These are phyloP conservation scores for Ustilago shanxiensis DNA, from an alignment of 1,284 basidiomycete genomes.

Conservation along the genomic window DNA sequence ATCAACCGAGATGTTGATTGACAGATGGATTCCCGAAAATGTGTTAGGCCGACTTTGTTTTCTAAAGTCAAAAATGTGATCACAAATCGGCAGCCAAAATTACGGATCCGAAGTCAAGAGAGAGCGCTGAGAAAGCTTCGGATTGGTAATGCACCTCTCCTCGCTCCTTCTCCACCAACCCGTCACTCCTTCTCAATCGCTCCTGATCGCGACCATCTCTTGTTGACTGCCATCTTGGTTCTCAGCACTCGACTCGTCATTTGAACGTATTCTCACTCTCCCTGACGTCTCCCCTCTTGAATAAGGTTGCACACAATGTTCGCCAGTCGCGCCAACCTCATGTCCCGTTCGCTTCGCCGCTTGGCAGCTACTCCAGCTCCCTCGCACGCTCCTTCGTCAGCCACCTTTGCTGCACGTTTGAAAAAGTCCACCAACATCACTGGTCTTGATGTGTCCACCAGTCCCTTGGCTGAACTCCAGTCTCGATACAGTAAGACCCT, in stretches of 20 bases:
- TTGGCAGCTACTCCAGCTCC: conserved; percentile 35
- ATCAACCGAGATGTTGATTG: background rate
- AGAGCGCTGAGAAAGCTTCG: conserved; percentile 1
- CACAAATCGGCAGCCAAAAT: background rate
- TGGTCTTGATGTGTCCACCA: conserved; percentile 76
- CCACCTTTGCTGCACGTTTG: conserved; percentile 28
- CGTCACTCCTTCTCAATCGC: background rate
- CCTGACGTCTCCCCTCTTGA: no score
- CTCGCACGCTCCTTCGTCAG: conserved; percentile 23
- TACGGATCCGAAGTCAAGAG: conserved; percentile 2
- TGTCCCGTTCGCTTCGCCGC: conserved; percentile 7
- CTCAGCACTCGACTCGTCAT: background rate
- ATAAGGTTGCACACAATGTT: conserved; percentile 26
- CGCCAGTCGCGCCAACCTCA: conserved; percentile 12
- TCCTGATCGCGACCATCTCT: background rate
- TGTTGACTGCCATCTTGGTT: background rate
- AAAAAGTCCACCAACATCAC: conserved; percentile 80
- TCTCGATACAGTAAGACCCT: conserved; percentile 86
- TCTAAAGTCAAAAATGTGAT: background rate
- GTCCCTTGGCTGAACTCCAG: conserved; percentile 83
- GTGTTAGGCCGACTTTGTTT: no score
- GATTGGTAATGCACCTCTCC: conserved; percentile 11
- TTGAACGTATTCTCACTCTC: background rate
- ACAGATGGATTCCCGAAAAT: no score
- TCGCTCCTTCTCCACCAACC: background rate